phyloP scores from a whole-genome alignment of 2,329 filamentous ascomycete species.

The Hypoxylon sp. region DNA sequence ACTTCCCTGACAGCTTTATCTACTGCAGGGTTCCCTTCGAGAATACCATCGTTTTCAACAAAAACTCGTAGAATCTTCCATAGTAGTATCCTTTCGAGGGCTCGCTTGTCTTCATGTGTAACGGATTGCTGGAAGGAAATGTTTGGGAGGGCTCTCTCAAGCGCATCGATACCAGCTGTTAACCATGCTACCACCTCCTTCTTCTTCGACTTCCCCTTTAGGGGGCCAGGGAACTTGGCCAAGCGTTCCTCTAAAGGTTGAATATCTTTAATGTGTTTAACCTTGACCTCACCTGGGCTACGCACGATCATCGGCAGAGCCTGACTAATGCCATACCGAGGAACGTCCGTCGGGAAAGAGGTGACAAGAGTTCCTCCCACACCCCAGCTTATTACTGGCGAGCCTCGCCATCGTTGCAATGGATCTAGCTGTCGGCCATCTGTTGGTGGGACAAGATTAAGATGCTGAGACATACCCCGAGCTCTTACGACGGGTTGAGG shows the following conservation, averaged over 20 bases:
- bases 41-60: constrained; percentile 83
- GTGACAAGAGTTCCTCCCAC: constrained; percentile 84
- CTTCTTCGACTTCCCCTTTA: constrained; percentile 92
- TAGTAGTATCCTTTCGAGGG: constrained; percentile 80
- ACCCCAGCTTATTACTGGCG: constrained; percentile 87
- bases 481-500: constrained; percentile 50
- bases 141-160: constrained; percentile 69
- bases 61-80: constrained; percentile 87
- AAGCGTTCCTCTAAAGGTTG: constrained; percentile 76
- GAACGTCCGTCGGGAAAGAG: constrained; percentile 87
- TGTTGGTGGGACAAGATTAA: constrained; percentile 68
- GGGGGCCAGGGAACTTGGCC: constrained; percentile 85
- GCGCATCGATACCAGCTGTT: constrained; percentile 73
- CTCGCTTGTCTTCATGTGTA: constrained; percentile 72
- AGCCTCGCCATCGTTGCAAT: constrained; percentile 89
- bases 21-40: constrained; percentile 77
- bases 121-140: constrained; percentile 59
- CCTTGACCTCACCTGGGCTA: constrained; percentile 80
- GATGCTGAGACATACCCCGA: constrained; percentile 62
- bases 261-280: constrained; percentile 78
- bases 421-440: constrained; percentile 77
- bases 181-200: constrained; percentile 91
- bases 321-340: constrained; percentile 81
- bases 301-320: constrained; percentile 80
- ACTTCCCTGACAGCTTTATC: constrained; percentile 79